Evolutionary conservation across 106 monocot genomes (phyloP), one percentile per base, ranked within the genome.

Genomic region (Dactylorhiza incarnata): DNA sequence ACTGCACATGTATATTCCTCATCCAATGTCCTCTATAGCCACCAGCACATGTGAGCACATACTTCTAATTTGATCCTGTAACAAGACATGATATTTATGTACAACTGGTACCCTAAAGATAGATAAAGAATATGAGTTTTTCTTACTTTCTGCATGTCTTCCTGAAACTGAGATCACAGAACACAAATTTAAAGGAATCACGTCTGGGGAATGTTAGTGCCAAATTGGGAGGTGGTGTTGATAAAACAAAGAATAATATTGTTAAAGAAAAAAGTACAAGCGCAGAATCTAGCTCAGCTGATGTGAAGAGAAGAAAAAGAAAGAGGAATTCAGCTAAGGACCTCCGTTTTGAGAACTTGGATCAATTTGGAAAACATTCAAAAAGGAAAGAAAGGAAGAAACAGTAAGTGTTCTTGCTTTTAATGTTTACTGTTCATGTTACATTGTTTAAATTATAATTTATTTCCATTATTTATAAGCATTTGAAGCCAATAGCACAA

Each of bases 381-480:
- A 86, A 75, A 74, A 91, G 80, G 80, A 85, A 86, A 77, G 85
- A 88, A 49, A 82, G 88, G 48, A 94, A 59, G 68, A 81, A 88
- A 75, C 75, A 88, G 91, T 91, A 80, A 77, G 88, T 72, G 19
- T 65, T 65, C 65, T 12, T 65, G 3, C 37, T 37, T 25, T 50
- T 12, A 69, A 69, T 46, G 17, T 16, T 46, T 17, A 69, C 45
- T 69, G 15, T 68, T 37, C 16, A 13, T 45, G 16, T 14, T 69
- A 66, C 14, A 37, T 29, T 13, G 13, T 37, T 66, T 26, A 37
- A 11, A 26, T 66, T 66, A 66, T 29, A 11, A 66, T 66, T 66
- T 23, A 23, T 66, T 66, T 29, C 66, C 11, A 29, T 66, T 3
- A 10, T 66, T 26, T 11, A 12, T 9, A 66, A 66, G 24, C 24